A percentile compares a stretch with the other conserved stretches of the same genome.
Evolutionary conservation across 1,284 basidiomycete species (phyloP).

Genomic region (Heimioporus punctisporus): DNA sequence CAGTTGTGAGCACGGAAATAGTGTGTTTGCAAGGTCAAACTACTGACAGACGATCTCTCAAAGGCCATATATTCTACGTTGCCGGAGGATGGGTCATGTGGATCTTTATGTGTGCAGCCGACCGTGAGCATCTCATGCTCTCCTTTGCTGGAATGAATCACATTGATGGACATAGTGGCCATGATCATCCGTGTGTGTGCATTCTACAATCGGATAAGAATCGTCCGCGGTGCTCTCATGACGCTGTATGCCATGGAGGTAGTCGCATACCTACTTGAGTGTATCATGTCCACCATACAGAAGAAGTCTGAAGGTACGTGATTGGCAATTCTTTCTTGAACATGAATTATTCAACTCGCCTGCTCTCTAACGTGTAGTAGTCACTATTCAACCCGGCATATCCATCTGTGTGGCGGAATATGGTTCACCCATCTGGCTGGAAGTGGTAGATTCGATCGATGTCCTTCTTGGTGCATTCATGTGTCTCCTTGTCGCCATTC

Average conservation of each 20-base stretch:
- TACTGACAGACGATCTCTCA: too few species aligned
- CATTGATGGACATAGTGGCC: not conserved
- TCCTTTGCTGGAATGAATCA: not conserved
- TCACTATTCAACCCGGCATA: not conserved
- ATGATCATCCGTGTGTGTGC: not conserved
- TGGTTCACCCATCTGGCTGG: not conserved
- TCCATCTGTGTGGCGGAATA: not conserved
- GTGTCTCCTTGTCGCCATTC: not conserved
- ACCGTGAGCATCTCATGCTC: not conserved
- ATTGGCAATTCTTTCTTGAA: not conserved
- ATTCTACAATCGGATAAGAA: not conserved
- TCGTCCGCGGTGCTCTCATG: not conserved
- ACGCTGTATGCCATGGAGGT: not conserved
- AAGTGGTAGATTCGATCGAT: not conserved
- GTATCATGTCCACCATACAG: not conserved
- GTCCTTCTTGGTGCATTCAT: not conserved
- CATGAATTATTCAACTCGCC: not conserved
- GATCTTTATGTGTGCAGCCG: not conserved
- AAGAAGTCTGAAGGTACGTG: not conserved
- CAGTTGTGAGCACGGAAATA: not conserved
- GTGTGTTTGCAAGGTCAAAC: not conserved
- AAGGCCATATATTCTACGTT: not conserved
- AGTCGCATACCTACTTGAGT: not conserved
- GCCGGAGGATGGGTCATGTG: not conserved
- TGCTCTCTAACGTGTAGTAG: not conserved